Conservation (phyloP, 75 land plant species). For the Cryptomeria japonica region DNA sequence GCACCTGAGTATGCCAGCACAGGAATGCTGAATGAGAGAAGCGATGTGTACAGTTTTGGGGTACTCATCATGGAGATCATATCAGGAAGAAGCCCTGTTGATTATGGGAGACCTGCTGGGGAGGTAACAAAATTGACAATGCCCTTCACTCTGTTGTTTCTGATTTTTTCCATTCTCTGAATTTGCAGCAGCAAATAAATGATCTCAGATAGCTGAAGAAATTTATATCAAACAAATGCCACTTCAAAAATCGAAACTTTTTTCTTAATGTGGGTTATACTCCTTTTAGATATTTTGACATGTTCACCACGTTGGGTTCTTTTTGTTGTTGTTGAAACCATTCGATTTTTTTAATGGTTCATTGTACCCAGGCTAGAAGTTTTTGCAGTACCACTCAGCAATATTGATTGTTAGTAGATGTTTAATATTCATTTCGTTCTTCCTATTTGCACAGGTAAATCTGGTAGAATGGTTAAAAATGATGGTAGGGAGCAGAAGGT, state of each 20-base stretch:
- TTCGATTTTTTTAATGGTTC: too few relatives aligned
- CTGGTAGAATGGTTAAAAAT: slow-evolving; percentile 80
- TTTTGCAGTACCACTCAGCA: background rate
- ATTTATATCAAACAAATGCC: background rate
- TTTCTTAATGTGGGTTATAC: too few relatives aligned
- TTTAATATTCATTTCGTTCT: background rate
- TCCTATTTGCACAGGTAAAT: slow-evolving; percentile 48
- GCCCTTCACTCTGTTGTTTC: background rate
- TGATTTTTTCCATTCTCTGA: background rate
- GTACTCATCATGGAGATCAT: slow-evolving; percentile 88
- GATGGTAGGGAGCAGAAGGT: slow-evolving; percentile 67
- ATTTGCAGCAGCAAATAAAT: background rate
- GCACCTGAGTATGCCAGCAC: slow-evolving; percentile 95
- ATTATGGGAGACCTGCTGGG: slow-evolving; percentile 76
- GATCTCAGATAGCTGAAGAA: background rate
- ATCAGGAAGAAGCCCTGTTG: slow-evolving; percentile 84
- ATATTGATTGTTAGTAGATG: background rate
- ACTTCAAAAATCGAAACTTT: background rate
- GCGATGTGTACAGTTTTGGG: slow-evolving; percentile 92
- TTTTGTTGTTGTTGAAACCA: too few relatives aligned
- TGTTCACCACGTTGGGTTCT: background rate
- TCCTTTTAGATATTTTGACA: background rate
- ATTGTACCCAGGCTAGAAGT: background rate
- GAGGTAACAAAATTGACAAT: slow-evolving; percentile 41
- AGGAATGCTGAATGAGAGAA: slow-evolving; percentile 84